phyloP scores from a whole-genome alignment of 345 rosid species.

The Salix koriyanagi region DNA sequence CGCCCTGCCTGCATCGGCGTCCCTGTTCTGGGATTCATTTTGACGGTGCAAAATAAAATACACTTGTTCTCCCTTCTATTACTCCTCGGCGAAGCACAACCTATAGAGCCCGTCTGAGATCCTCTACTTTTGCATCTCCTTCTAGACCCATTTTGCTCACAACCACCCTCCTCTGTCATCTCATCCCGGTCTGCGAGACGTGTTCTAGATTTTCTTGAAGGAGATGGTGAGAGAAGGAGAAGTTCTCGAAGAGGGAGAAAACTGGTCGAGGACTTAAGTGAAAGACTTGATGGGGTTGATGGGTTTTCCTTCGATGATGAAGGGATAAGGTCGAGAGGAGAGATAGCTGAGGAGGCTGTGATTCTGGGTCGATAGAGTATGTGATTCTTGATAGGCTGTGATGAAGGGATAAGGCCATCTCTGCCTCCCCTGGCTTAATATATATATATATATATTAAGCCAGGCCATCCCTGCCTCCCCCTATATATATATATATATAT shows the following conservation, averaged over 20 bases:
- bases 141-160: slow-evolving; percentile 45
- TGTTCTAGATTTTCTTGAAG: slow-evolving; percentile 50
- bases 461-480: too few relatives aligned
- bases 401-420: too few relatives aligned
- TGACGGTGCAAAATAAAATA: too few relatives aligned
- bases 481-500: too few relatives aligned
- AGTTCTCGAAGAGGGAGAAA: slow-evolving; percentile 47
- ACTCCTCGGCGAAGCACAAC: slow-evolving; percentile 54
- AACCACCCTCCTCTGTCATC: slow-evolving; percentile 47
- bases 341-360: slow-evolving; percentile 27
- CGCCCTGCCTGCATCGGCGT: too few relatives aligned
- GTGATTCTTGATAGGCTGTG: slow-evolving; percentile 32
- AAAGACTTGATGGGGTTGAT: slow-evolving; percentile 39
- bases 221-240: slow-evolving; percentile 70
- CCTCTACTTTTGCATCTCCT: slow-evolving; percentile 50
- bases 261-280: slow-evolving; percentile 39
- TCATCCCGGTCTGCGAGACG: slow-evolving; percentile 63
- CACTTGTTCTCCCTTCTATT: slow-evolving; percentile 30
- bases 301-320: slow-evolving; percentile 42
- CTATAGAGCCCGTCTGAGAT: slow-evolving; percentile 38
- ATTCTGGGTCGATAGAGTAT: slow-evolving; percentile 21
- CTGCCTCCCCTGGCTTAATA: too few relatives aligned
- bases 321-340: slow-evolving; percentile 41
- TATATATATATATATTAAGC: too few relatives aligned
- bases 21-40: too few relatives aligned